Base-by-base conservation (phyloP, 2,329 filamentous ascomycete species). In the Neofusicoccum ribis region DNA sequence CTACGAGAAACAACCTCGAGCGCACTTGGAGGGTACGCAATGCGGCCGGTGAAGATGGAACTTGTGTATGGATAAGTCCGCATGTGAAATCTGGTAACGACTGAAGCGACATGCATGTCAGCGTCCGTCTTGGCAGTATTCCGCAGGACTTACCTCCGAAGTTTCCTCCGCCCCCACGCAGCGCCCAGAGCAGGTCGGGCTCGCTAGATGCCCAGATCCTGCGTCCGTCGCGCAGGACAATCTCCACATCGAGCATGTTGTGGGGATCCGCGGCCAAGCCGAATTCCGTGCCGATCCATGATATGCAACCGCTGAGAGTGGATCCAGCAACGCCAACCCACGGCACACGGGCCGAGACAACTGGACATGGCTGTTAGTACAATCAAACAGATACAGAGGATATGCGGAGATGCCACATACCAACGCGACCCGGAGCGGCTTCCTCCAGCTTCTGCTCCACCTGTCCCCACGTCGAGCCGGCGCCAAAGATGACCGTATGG, bases 121-220 rank as follows among this genome's bases (percentile, higher is more conserved):
- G 43, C 31, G 12, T 36, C 14, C 27, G 27, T 17, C 50, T n/a
- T 20, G 34, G 34, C n/a, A 2, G 70, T 70, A 17, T 17, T 17
- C n/a, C 23, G 11, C 4, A 73, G 44, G 36, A 20, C 65, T 9
- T 36, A 69, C 68, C 71, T 12, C 73, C 75, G 64, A 77, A 77
- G 50, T 72, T 72, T 1, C 76, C 76, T 9, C 77, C 78, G 14
- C 77, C 77, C 1, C 78, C 79, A n/a, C 79, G 72, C 9, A 80
- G 68, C 5, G 77, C 78, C 77, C 77, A 81, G 14, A 80, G 69
- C 2, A 81, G 70, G 17, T 81, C 78, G 2, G 78, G 75, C 59
- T 79, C 76, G 27, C 70, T 20, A 8, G 73, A 74, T 1, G 78
- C 78, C 79, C 79, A 81, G 1, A 79, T 60, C 5, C 74, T 67